phyloP scores from a whole-genome alignment of 202 grass and related monocot genomes.

The Hordeum pubiflorum region DNA sequence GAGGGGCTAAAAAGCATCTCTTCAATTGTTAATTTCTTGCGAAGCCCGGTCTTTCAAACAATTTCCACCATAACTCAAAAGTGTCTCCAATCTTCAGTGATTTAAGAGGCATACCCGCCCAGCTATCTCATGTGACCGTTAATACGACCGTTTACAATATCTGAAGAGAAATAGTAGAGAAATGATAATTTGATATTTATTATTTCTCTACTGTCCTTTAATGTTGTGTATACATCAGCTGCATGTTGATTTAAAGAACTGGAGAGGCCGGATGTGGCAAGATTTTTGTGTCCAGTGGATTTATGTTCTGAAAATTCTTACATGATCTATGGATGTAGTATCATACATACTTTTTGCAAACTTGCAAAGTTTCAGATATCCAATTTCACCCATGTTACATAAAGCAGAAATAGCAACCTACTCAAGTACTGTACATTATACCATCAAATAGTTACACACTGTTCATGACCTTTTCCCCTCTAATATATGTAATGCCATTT shows the following conservation, averaged over 20 bases:
- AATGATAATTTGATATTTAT: too few species aligned
- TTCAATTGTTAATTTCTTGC: too few species aligned
- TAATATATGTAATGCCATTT: background rate
- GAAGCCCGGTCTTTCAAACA: too few species aligned
- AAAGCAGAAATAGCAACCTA: background rate
- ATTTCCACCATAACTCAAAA: too few species aligned
- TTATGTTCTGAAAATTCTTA: background rate
- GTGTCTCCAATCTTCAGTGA: too few species aligned
- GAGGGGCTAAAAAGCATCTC: too few species aligned
- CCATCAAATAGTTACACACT: background rate
- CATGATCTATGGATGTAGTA: background rate
- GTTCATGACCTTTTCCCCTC: background rate
- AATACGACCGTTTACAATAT: too few species aligned
- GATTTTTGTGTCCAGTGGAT: background rate
- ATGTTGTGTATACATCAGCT: background rate
- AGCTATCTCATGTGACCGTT: too few species aligned
- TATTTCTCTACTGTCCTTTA: background rate
- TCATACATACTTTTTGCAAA: background rate
- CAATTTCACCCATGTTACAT: background rate
- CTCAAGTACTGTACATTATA: background rate
- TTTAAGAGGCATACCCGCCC: too few species aligned
- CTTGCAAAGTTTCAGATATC: background rate
- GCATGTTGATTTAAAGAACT: background rate
- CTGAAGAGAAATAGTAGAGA: too few species aligned
- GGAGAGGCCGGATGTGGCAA: background rate